These are phyloP conservation scores for Microbotryomycetes sp. DNA, from an alignment of 1,284 basidiomycete genomes.

Conservation along the genomic window DNA sequence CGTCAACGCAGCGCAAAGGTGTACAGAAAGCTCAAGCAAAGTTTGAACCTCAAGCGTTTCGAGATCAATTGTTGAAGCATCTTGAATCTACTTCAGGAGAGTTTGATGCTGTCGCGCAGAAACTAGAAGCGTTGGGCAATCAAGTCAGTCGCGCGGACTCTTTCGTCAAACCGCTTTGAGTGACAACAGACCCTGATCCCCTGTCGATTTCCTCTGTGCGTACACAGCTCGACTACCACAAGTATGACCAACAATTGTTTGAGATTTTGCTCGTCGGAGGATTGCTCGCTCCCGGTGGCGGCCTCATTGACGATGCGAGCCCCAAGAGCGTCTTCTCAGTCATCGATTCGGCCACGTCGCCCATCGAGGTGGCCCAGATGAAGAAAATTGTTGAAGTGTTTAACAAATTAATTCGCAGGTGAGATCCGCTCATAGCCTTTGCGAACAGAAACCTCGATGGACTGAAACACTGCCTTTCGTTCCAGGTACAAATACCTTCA, in stretches of 20 bases:
- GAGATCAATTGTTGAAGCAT: slow-evolving; percentile 90
- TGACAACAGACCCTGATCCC: too few relatives aligned
- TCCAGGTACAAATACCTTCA: slow-evolving; percentile 94
- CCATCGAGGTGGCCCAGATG: slow-evolving; percentile 62
- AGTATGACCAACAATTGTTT: slow-evolving; percentile 92
- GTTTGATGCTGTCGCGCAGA: slow-evolving; percentile 73
- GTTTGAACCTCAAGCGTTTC: slow-evolving; percentile 68
- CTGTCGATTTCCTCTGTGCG: too few relatives aligned
- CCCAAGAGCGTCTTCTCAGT: slow-evolving; percentile 75
- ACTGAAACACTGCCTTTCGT: too few relatives aligned
- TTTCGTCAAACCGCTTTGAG: too few relatives aligned
- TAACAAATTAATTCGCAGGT: slow-evolving; percentile 92
- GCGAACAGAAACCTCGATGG: too few relatives aligned
- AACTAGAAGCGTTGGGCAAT: slow-evolving; percentile 52
- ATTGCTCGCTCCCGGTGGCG: slow-evolving; percentile 89
- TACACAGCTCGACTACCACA: slow-evolving; percentile 76
- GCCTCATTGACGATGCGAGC: slow-evolving; percentile 78
- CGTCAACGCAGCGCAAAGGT: slow-evolving; percentile 33
- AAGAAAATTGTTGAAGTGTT: slow-evolving; percentile 88
- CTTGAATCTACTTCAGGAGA: slow-evolving; percentile 76
- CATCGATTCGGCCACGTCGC: slow-evolving; percentile 64
- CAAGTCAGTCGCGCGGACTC: slow-evolving; percentile 22
- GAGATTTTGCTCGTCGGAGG: slow-evolving; percentile 91
- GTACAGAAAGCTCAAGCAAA: slow-evolving; percentile 50
- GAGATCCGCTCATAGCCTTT: too few relatives aligned